Conservation (phyloP, 2,329 filamentous ascomycete species). For the Uncinocarpus reesii region DNA sequence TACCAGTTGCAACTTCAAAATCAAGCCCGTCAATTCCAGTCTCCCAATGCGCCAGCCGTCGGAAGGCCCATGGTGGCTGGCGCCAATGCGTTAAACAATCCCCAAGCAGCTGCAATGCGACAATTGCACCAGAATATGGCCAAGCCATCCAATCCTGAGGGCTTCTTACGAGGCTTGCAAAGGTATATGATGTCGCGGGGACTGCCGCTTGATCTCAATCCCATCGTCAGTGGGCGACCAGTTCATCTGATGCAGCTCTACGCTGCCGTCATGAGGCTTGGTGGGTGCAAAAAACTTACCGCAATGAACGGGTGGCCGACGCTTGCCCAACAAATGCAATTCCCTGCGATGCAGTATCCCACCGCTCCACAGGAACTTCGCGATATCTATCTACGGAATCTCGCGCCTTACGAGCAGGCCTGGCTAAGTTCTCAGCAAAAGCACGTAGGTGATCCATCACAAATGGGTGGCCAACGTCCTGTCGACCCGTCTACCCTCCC, state of each 20-base stretch:
- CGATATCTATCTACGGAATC: constrained; percentile 62
- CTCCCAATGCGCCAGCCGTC: constrained; percentile 31
- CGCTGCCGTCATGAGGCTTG: constrained; percentile 61
- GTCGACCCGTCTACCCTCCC: constrained; percentile 25
- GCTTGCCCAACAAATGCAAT: constrained; percentile 54
- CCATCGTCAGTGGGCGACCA: constrained; percentile 60
- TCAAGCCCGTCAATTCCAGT: constrained; percentile 55
- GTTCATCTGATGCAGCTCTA: constrained; percentile 71
- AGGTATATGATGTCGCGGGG: constrained; percentile 67
- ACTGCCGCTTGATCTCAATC: constrained; percentile 63
- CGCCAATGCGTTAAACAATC: constrained; percentile 26
- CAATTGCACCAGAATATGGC: constrained; percentile 34
- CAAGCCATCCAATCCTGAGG: constrained; percentile 45
- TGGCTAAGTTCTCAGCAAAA: constrained; percentile 38
- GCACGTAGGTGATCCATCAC: constrained; percentile 34
- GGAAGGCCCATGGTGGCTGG: constrained; percentile 27
- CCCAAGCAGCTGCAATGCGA: constrained; percentile 41
- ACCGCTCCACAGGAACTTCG: constrained; percentile 59
- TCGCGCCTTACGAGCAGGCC: constrained; percentile 61
- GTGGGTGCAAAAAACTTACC: constrained; percentile 65
- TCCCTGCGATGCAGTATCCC: constrained; percentile 53
- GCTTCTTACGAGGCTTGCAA: constrained; percentile 64
- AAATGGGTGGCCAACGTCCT: constrained; percentile 34
- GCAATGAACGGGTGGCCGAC: constrained; percentile 62
- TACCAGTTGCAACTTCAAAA: constrained; percentile 79